These are phyloP conservation scores for Solanum commersonii DNA, from an alignment of 257 asterid genomes.

Conservation along the genomic window DNA sequence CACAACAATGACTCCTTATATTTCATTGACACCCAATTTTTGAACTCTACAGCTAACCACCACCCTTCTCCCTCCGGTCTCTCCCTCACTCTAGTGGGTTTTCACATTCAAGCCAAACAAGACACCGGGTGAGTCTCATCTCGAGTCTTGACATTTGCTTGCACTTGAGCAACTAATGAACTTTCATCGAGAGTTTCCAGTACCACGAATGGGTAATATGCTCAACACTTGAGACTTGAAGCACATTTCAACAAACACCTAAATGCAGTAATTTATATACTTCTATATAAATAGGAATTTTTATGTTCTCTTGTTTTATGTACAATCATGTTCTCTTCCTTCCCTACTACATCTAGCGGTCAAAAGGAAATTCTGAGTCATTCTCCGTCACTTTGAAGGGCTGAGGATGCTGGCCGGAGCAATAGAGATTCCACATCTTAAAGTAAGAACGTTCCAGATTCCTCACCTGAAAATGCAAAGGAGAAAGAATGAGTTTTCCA, in stretches of 20 bases:
- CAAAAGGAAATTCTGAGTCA: conserved; percentile 66
- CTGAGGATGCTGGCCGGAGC: conserved; percentile 84
- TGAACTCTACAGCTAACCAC: not conserved
- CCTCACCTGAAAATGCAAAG: conserved; percentile 44
- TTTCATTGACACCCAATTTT: not conserved
- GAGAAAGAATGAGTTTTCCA: not conserved
- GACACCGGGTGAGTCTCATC: not conserved
- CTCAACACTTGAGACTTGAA: not conserved
- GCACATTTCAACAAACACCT: not conserved
- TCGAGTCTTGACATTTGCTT: not conserved
- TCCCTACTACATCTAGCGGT: conserved; percentile 18
- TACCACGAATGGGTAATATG: not conserved
- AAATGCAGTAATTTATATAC: conserved; percentile 1
- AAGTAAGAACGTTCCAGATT: conserved; percentile 90
- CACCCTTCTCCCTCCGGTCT: not conserved
- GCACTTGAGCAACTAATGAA: not conserved
- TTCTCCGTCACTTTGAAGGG: conserved; percentile 81
- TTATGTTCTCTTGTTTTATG: conserved; percentile 22
- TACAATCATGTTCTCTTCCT: conserved; percentile 25
- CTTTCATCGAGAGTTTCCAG: not conserved
- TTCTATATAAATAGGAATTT: not conserved
- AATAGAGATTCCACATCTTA: conserved; percentile 91
- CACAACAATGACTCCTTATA: not conserved
- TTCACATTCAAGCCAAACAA: not conserved
- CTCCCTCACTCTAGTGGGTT: not conserved